Evolutionary conservation across 1,284 basidiomycete species (phyloP), one percentile per base, ranked within the genome.

Genomic region (Inonotus obliquus): DNA sequence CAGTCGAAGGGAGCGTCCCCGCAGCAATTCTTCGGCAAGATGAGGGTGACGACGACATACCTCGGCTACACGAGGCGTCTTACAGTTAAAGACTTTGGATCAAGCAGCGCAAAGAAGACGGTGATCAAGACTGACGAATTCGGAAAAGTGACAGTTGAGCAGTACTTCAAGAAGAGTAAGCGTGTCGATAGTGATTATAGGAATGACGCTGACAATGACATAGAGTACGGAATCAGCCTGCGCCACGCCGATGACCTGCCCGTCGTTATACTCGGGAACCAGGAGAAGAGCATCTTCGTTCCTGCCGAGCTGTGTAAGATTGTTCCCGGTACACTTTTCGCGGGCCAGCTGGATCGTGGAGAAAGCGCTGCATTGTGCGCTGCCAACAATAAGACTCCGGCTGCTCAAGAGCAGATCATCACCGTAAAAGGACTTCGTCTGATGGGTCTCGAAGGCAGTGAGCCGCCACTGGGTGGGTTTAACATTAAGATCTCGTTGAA

Each of bases 281-380:
- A 68, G n/a, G 70, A 77, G 17, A 79, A 76, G 47, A 65, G 77
- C 0, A 75, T 76, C 48, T 81, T 72, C 63, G 72, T 90, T 1
- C 89, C 89, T 0, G 82, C 86, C 0, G 89, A 91, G 68, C 62
- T 91, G 1, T 91, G 89, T 74, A 74, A 81, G 23, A 87, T 91
- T 56, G 70, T 78, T 6, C 71, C 78, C 0, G 82, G 84, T 4
- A 81, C 82, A 60, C 74, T 81, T 0, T 86, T 80, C 67, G 72
- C 76, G 32, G 83, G 80, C 4, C 81, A 77, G 63, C 79, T 60
- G 64, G 27, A 51, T 4, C 10, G 29, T 52, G 4, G 17, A 6
- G 51, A 60, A 25, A 61, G 19, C 4, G 60, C 60, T 14, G 21
- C 38, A 1, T 39, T 61, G 39, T 61, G 38, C 21, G 54, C 25